phyloP scores from a whole-genome alignment of 768 basidiomycete genomes.

The Multifurca ochricompacta region DNA sequence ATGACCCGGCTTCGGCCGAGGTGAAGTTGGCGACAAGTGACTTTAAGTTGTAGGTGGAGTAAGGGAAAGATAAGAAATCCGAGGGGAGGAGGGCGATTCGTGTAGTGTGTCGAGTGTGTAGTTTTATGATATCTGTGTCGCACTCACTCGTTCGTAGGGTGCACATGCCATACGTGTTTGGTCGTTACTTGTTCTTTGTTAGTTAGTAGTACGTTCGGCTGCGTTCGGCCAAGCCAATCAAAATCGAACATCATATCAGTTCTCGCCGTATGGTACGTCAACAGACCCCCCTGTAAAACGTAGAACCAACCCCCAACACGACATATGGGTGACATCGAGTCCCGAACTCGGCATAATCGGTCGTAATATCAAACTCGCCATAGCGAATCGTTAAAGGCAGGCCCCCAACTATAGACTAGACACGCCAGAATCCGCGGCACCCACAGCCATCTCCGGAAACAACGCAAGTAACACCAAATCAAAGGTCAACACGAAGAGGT shows the following conservation, averaged over 20 bases:
- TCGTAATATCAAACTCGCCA: not conserved
- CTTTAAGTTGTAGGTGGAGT: slow-evolving; percentile 43
- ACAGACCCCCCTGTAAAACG: no score
- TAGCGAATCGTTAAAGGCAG: not conserved
- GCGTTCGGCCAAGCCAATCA: not conserved
- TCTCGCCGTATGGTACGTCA: no score
- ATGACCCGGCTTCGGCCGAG: slow-evolving; percentile 69
- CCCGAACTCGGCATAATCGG: not conserved
- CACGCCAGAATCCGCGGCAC: slow-evolving; percentile 4
- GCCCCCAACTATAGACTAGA: not conserved
- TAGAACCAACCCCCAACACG: no score
- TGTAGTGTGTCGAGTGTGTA: slow-evolving; percentile 1
- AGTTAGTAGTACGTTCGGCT: not conserved
- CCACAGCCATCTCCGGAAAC: slow-evolving; percentile 69
- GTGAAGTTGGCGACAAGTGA: slow-evolving; percentile 48
- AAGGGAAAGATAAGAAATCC: not conserved
- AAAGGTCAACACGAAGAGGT: slow-evolving; percentile 64
- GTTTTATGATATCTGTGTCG: not conserved
- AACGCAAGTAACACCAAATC: slow-evolving; percentile 63
- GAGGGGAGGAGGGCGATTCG: not conserved
- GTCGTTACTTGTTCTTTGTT: not conserved
- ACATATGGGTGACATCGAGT: not conserved
- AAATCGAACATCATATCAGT: no score
- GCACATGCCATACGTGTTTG: slow-evolving; percentile 14
- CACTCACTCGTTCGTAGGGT: not conserved